phyloP scores from a whole-genome alignment of 2,329 filamentous ascomycete genomes.

The Tolypocladium ovalisporum region DNA sequence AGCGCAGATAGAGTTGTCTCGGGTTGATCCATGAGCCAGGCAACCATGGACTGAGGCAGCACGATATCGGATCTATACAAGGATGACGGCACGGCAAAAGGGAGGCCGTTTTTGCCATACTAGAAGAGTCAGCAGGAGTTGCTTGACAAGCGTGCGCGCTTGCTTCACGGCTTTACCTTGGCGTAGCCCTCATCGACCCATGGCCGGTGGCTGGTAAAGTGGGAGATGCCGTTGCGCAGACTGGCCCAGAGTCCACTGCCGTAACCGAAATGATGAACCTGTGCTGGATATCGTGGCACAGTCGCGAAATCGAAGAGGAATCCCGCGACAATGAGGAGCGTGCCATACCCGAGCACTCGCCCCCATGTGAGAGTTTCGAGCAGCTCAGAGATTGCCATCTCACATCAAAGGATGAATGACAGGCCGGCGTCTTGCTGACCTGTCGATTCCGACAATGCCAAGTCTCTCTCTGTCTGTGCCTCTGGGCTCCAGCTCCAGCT shows the following conservation, averaged over 20 bases:
- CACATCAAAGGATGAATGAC: not conserved
- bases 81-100: constrained; percentile 31
- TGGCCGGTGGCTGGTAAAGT: constrained; percentile 22
- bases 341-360: constrained; percentile 14
- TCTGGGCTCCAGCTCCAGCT: not conserved
- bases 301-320: constrained; percentile 27
- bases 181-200: constrained; percentile 33
- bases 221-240: constrained; percentile 27
- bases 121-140: constrained; percentile 5
- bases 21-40: constrained; percentile 37
- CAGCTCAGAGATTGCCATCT: constrained; percentile 4
- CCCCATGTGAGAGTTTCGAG: constrained; percentile 17
- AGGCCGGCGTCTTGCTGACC: too few species aligned
- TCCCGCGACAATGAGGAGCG: constrained; percentile 22
- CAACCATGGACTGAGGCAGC: constrained; percentile 29
- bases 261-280: constrained; percentile 29
- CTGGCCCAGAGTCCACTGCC: constrained; percentile 22
- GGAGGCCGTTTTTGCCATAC: constrained; percentile 28
- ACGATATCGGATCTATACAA: constrained; percentile 32
- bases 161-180: constrained; percentile 20
- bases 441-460: not conserved
- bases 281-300: constrained; percentile 26
- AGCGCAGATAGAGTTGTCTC: constrained; percentile 29
- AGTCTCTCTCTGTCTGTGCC: not conserved
- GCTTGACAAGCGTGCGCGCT: not conserved